Evolutionary conservation across 2,329 filamentous ascomycete species (phyloP).

Genomic region (Knufia fluminis): DNA sequence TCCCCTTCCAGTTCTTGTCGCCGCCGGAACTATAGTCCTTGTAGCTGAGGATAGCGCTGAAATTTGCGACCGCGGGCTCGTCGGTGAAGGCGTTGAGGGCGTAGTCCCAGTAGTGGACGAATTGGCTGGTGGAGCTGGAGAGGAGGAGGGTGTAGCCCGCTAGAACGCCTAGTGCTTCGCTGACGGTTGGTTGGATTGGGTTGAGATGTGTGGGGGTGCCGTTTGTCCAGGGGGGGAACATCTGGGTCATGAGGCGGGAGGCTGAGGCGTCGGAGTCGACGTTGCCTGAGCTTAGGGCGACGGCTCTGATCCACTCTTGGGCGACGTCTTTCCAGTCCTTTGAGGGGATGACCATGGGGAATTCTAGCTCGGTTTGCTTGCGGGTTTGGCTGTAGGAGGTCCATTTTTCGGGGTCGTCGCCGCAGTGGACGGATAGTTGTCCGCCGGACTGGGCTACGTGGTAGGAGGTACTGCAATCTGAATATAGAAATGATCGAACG

Average conservation of each 20-base stretch:
- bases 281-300: slow-evolving; percentile 49
- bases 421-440: slow-evolving; percentile 52
- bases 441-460: slow-evolving; percentile 48
- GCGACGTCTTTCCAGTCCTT: slow-evolving; percentile 45
- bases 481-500: slow-evolving; percentile 53
- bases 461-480: slow-evolving; percentile 57
- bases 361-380: slow-evolving; percentile 2
- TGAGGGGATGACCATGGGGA: slow-evolving; percentile 26
- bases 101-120: slow-evolving; percentile 49
- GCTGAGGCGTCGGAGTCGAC: slow-evolving; percentile 50
- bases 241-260: slow-evolving; percentile 48
- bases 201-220: slow-evolving; percentile 32
- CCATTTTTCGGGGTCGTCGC: slow-evolving; percentile 25
- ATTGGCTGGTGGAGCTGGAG: slow-evolving; percentile 50
- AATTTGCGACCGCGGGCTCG: slow-evolving; percentile 33
- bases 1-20: slow-evolving; percentile 48
- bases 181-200: slow-evolving; percentile 51
- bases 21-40: slow-evolving; percentile 65
- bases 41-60: slow-evolving; percentile 54
- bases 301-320: slow-evolving; percentile 44
- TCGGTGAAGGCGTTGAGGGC: slow-evolving; percentile 26
- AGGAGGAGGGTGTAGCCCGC: slow-evolving; percentile 58
- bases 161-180: slow-evolving; percentile 64
- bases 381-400: slow-evolving; percentile 27
- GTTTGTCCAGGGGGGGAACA: slow-evolving; percentile 36